phyloP scores from a whole-genome alignment of 495 filamentous ascomycete genomes.

The Parmelia sp. region DNA sequence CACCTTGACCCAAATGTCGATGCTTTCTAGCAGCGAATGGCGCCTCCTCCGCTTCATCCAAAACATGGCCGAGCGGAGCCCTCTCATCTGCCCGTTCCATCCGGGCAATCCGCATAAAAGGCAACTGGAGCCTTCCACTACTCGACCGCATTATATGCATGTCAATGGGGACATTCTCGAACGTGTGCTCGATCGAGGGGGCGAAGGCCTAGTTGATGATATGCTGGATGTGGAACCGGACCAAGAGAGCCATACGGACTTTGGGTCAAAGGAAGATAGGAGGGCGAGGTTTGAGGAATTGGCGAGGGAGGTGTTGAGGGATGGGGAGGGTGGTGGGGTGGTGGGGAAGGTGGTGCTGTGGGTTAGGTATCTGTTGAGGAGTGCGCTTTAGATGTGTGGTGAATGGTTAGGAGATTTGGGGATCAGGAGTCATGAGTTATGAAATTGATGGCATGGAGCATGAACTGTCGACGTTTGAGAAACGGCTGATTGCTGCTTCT shows the following conservation, averaged over 20 bases:
- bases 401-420: neutral
- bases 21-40: constrained; percentile 47
- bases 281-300: constrained; percentile 31
- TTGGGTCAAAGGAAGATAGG: constrained; percentile 21
- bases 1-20: constrained; percentile 54
- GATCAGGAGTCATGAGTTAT: neutral
- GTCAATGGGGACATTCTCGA: constrained; percentile 62
- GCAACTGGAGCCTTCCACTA: constrained; percentile 32
- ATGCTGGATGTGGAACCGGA: constrained; percentile 32
- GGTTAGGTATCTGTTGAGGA: constrained; percentile 30
- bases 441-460: neutral
- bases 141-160: constrained; percentile 45
- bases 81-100: constrained; percentile 37
- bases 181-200: constrained; percentile 43
- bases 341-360: constrained; percentile 31
- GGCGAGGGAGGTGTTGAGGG: constrained; percentile 25
- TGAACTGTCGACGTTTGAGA: neutral
- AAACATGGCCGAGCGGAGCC: constrained; percentile 46
- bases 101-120: constrained; percentile 24
- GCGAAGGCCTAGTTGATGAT: constrained; percentile 40
- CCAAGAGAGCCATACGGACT: constrained; percentile 18
- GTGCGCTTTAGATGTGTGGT: constrained; percentile 10
- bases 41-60: constrained; percentile 58
- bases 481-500: neutral
- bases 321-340: constrained; percentile 23